Evolutionary conservation across 176 grass and related monocot genomes (phyloP).

Genomic region (Oryza glaberrima): DNA sequence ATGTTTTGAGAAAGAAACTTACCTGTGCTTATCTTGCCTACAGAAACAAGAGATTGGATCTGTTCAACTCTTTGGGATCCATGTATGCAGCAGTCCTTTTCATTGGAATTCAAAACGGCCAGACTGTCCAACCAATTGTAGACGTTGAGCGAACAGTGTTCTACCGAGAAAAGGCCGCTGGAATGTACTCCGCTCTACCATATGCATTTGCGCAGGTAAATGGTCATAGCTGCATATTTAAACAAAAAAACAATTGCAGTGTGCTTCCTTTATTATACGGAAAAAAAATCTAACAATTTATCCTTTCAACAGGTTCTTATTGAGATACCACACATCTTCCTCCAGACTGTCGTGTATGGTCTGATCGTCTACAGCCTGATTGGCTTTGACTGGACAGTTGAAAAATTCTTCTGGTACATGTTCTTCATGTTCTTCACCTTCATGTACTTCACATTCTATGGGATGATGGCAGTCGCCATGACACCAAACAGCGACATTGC

Average conservation of each 20-base stretch:
- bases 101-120: conserved; percentile 94
- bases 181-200: conserved; percentile 93
- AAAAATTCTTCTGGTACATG: conserved; percentile 94
- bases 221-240: neutral
- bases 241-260: neutral
- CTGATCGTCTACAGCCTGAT: conserved; percentile 87
- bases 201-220: conserved; percentile 95
- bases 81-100: conserved; percentile 93
- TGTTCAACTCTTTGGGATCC: conserved; percentile 83
- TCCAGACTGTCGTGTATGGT: conserved; percentile 83
- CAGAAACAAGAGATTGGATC: conserved; percentile 60
- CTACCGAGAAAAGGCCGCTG: conserved; percentile 93
- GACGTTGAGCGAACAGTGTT: conserved; percentile 90
- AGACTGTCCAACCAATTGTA: conserved; percentile 88
- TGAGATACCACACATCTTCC: conserved; percentile 92
- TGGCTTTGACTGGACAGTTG: conserved; percentile 68
- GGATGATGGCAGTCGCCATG: conserved; percentile 97
- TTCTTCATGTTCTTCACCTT: conserved; percentile 99
- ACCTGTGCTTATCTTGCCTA: conserved; percentile 26
- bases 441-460: conserved; percentile 97
- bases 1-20: conserved; percentile 33
- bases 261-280: conserved; percentile 13
- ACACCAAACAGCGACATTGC: conserved; percentile 92
- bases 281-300: conserved; percentile 2
- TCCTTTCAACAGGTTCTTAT: conserved; percentile 69